These are phyloP conservation scores for Fusarium azukiicola DNA, from an alignment of 2,329 filamentous ascomycete genomes.

Conservation along the genomic window DNA sequence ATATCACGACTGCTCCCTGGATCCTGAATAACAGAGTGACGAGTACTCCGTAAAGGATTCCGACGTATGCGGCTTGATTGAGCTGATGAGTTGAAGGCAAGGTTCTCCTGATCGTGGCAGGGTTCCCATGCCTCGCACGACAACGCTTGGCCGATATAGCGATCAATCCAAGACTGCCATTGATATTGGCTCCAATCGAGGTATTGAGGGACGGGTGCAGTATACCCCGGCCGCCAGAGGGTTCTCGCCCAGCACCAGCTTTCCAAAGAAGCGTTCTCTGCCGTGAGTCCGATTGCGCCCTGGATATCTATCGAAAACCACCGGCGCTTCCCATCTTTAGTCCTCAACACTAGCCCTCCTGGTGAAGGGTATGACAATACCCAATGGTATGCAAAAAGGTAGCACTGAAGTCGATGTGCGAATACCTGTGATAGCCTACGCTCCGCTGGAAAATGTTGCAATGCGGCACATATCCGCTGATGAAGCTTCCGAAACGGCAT, in stretches of 20 bases:
- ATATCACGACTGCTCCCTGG: neutral
- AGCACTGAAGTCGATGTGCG: slow-evolving; percentile 21
- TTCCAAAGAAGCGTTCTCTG: slow-evolving; percentile 19
- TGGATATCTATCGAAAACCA: slow-evolving; percentile 36
- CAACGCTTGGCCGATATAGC: slow-evolving; percentile 25
- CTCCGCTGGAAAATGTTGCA: slow-evolving; percentile 18
- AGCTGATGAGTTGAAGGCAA: neutral
- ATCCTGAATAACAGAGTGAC: slow-evolving; percentile 13
- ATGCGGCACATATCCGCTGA: slow-evolving; percentile 23
- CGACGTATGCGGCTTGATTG: too few species aligned
- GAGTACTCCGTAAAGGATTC: slow-evolving; percentile 17
- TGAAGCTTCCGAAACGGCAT: slow-evolving; percentile 31
- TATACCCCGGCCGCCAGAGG: slow-evolving; percentile 23
- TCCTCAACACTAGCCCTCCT: slow-evolving; percentile 23
- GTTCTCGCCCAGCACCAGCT: slow-evolving; percentile 25
- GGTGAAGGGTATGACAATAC: slow-evolving; percentile 29
- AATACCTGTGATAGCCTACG: slow-evolving; percentile 23
- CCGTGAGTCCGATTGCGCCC: neutral
- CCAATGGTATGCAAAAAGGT: slow-evolving; percentile 25
- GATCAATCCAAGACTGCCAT: slow-evolving; percentile 31
- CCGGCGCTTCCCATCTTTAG: slow-evolving; percentile 26
- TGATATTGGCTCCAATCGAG: slow-evolving; percentile 31
- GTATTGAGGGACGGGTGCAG: slow-evolving; percentile 29
- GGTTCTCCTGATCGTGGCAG: slow-evolving; percentile 17
- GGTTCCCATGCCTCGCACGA: slow-evolving; percentile 3